Conservation (phyloP, 805 yeast species). For the Nadsonia fulvescens region DNA sequence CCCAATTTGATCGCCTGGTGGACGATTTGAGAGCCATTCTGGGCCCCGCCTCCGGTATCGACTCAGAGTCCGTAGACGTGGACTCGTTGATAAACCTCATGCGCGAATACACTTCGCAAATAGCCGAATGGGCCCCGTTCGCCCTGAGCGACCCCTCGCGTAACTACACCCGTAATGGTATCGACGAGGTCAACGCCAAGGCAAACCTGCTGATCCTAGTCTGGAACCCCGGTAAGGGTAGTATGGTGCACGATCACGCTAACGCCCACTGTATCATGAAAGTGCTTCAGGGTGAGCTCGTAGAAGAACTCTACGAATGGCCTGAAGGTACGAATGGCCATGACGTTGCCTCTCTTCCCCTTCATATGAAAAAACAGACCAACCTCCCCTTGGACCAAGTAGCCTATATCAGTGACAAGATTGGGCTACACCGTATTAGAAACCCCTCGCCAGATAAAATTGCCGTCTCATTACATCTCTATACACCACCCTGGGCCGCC, state of each 20-base stretch:
- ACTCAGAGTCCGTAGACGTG: conserved; percentile 34
- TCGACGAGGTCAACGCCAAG: conserved; percentile 49
- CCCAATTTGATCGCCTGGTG: conserved; percentile 18
- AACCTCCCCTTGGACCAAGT: conserved; percentile 23
- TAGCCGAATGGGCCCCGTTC: conserved; percentile 38
- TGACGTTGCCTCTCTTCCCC: conserved; percentile 9
- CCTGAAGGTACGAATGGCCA: conserved; percentile 21
- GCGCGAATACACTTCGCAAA: conserved; percentile 29
- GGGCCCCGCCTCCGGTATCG: conserved; percentile 21
- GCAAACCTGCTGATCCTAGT: conserved; percentile 52
- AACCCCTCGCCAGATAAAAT: conserved; percentile 26
- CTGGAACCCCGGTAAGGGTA: conserved; percentile 50
- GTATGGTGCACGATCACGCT: conserved; percentile 60
- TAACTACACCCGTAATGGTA: conserved; percentile 49
- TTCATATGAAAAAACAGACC: conserved; percentile 15
- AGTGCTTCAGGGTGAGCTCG: conserved; percentile 38
- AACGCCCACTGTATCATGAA: conserved; percentile 64
- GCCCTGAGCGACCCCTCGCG: conserved; percentile 35
- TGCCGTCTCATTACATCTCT: conserved; percentile 50
- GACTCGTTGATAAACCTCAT: conserved; percentile 26
- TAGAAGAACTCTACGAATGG: conserved; percentile 37
- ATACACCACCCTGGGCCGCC: conserved; percentile 63
- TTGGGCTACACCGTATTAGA: conserved; percentile 48
- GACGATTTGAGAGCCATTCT: conserved; percentile 18
- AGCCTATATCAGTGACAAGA: conserved; percentile 44